A percentile compares a stretch with the other conserved stretches of the same genome.
Conservation (phyloP, 768 basidiomycete species). For the Leccinum subgranulosum region DNA sequence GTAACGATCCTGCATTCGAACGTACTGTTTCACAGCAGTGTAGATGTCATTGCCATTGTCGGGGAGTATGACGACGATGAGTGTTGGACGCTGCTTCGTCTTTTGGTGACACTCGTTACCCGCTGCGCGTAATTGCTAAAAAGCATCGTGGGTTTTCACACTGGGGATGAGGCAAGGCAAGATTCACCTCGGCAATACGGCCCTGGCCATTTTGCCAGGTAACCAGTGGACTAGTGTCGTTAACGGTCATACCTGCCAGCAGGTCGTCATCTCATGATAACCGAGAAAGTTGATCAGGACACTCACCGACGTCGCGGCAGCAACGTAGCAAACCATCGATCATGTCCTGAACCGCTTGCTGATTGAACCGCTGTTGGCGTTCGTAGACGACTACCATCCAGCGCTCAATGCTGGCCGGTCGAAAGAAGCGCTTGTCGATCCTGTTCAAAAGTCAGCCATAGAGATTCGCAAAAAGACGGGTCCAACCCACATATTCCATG, state of each 20-base stretch:
- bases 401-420: constrained; percentile 46
- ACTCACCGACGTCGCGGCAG: constrained; percentile 58
- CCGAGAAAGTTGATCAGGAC: neutral
- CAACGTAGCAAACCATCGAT: constrained; percentile 47
- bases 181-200: constrained; percentile 42
- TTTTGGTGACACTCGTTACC: constrained; percentile 46
- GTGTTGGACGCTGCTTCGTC: constrained; percentile 42
- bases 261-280: neutral
- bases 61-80: constrained; percentile 69
- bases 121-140: constrained; percentile 47
- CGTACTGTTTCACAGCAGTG: constrained; percentile 74
- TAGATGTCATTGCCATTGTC: constrained; percentile 77
- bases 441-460: constrained; percentile 31
- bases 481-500: constrained; percentile 70
- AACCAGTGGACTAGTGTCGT: constrained; percentile 42
- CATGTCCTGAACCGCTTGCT: constrained; percentile 49
- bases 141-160: neutral
- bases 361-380: constrained; percentile 51
- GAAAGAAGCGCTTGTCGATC: constrained; percentile 71
- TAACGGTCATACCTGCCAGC: constrained; percentile 54
- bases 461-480: neutral
- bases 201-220: constrained; percentile 60
- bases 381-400: constrained; percentile 74
- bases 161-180: neutral
- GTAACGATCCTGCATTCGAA: constrained; percentile 9